A percentile compares a stretch with the other conserved stretches of the same genome.
Evolutionary conservation across 2,329 filamentous ascomycete genomes (phyloP).

Genomic region (Leptographium wingfieldii): DNA sequence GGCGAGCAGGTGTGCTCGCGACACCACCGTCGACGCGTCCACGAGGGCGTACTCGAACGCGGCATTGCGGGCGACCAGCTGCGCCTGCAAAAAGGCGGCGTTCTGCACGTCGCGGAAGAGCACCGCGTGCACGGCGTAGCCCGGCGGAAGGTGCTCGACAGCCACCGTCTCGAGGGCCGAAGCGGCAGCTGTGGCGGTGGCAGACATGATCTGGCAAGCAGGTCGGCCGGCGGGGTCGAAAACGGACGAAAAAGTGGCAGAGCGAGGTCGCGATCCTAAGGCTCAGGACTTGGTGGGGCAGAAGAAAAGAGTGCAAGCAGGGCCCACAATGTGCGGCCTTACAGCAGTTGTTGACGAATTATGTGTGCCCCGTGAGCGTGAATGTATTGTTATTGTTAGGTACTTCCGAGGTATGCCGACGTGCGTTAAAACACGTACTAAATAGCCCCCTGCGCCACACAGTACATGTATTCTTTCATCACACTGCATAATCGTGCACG

Average conservation of each 20-base stretch:
- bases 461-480: too few species aligned
- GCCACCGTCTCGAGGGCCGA: constrained; percentile 47
- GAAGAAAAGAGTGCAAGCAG: background rate
- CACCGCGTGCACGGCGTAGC: constrained; percentile 56
- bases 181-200: background rate
- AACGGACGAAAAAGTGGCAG: too few species aligned
- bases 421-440: too few species aligned
- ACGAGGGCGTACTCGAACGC: constrained; percentile 91
- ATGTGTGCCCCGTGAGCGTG: too few species aligned
- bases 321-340: background rate
- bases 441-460: too few species aligned
- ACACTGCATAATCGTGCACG: too few species aligned
- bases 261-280: background rate
- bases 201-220: background rate
- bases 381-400: too few species aligned
- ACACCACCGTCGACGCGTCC: constrained; percentile 69
- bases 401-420: too few species aligned
- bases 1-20: constrained; percentile 58
- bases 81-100: constrained; percentile 61
- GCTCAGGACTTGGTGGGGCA: background rate
- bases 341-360: too few species aligned
- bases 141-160: constrained; percentile 62
- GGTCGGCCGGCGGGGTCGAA: background rate
- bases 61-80: constrained; percentile 72
- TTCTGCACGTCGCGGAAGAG: constrained; percentile 71